Conservation (phyloP, 208 protist species). For the Leishmania aethiopica region DNA sequence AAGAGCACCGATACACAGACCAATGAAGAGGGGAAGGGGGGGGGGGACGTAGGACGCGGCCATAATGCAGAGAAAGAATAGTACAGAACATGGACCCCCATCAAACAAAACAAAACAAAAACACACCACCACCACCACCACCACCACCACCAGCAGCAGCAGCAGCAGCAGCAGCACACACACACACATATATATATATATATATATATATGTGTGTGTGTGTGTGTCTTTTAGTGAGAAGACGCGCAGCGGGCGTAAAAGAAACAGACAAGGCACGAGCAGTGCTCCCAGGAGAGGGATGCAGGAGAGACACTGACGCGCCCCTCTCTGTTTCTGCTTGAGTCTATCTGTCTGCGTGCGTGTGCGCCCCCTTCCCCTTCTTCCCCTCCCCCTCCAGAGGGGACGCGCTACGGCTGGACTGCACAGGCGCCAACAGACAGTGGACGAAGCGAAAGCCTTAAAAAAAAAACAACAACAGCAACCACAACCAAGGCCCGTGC, state of each 20-base stretch:
- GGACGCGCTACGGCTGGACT: not conserved
- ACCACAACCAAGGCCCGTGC: not conserved
- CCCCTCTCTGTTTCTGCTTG: not conserved
- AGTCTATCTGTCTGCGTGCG: not conserved
- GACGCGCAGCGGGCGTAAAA: not conserved
- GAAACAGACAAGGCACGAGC: not conserved
- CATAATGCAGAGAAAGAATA: not conserved
- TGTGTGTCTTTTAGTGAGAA: too few species aligned
- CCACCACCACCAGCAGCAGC: too few species aligned
- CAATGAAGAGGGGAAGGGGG: not conserved
- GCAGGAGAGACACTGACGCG: not conserved
- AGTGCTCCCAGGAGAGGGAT: not conserved
- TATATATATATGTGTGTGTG: too few species aligned
- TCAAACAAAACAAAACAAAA: not conserved
- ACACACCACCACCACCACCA: too few species aligned
- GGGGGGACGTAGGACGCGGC: not conserved
- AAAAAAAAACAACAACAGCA: not conserved
- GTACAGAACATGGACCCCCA: not conserved
- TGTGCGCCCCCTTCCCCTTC: not conserved
- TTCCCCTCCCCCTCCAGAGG: too few species aligned
- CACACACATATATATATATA: not conserved
- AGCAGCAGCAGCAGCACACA: not conserved
- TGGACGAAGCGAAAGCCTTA: not conserved
- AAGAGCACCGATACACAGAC: too few species aligned
- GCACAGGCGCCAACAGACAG: not conserved